Evolutionary conservation across 805 yeast species (phyloP).

Genomic region (Nakazawaea wickerhamii): DNA sequence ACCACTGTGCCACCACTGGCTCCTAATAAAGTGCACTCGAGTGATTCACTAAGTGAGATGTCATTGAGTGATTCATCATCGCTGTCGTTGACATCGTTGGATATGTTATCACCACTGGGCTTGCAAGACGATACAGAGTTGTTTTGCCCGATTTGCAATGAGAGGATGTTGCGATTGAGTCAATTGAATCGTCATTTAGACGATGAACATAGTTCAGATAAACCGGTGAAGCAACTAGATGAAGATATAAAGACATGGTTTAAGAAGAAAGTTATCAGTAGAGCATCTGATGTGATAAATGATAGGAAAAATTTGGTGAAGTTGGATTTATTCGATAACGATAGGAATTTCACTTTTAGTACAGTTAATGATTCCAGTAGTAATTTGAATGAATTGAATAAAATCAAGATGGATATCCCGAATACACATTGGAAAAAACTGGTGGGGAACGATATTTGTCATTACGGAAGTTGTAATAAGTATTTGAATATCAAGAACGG

Average conservation of each 20-base stretch:
- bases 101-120: not conserved
- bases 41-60: conserved; percentile 3
- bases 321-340: conserved; percentile 45
- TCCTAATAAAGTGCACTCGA: not conserved
- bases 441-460: conserved; percentile 36
- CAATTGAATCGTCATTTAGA: conserved; percentile 71
- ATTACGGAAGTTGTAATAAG: conserved; percentile 34
- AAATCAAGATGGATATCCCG: conserved; percentile 19
- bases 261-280: conserved; percentile 31
- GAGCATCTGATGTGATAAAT: conserved; percentile 31
- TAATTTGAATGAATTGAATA: not conserved
- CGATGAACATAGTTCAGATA: conserved; percentile 46
- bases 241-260: conserved; percentile 39
- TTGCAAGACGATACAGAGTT: not conserved
- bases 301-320: conserved; percentile 35
- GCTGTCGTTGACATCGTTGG: conserved; percentile 8
- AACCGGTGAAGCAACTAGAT: conserved; percentile 21
- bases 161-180: conserved; percentile 44
- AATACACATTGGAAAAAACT: conserved; percentile 57
- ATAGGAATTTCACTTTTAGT: conserved; percentile 14
- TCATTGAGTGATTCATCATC: conserved; percentile 9
- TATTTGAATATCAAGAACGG: conserved; percentile 48
- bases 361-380: conserved; percentile 14
- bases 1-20: not conserved
- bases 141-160: conserved; percentile 68